Base-by-base conservation (phyloP, 805 yeast genomes). In the Ogataea ramenticola region DNA sequence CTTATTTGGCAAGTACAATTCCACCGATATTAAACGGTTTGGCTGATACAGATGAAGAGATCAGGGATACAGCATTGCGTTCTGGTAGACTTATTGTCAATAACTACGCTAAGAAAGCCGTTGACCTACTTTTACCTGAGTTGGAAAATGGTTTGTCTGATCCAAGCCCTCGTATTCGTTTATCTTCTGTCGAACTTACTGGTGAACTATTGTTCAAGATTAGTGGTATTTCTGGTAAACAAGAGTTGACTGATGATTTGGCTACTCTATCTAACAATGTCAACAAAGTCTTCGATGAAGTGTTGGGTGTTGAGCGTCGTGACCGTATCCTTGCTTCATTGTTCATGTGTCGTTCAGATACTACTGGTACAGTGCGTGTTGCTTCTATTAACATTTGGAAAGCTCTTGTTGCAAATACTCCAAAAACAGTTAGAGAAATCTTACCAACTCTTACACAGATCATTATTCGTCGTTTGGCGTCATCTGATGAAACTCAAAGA, bases 331-430 rank as follows among this genome's bases (percentile, higher is more conserved):
- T 93, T 54, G 77, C 97, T 1, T 72, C 90, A n/a, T 70, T 93
- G 53, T 93, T 89, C 63, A 80, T 93, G 30, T 90, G 97, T 64
- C 89, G 99, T 63, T 86, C 96, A 14, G 99, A 93, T 69, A 77
- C 81, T 34, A 77, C 93, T 33, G 87, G 87, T 53, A 73, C 81
- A 51, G 99, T 93, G 24, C 81, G 99, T 55, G 80, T 80, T 51
- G 86, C 95, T 22, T 82, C 98, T 12, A 79, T 87, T 47, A 96
- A 93, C 55, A 88, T 93, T 39, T 93, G 99, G 99, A 90, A 90
- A 67, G 88, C 96, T 0, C 71, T 93, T 58, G 97, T 93, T 42
- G 86, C 96, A 40, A 93, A 93, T 61, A 93, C 99, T 20, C 98
- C 99, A 36, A 80, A 86, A 58, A 86, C 96, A 3, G 84, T 93